Conservation (phyloP, 2,329 filamentous ascomycete genomes). For the Paecilomyces fulvus region DNA sequence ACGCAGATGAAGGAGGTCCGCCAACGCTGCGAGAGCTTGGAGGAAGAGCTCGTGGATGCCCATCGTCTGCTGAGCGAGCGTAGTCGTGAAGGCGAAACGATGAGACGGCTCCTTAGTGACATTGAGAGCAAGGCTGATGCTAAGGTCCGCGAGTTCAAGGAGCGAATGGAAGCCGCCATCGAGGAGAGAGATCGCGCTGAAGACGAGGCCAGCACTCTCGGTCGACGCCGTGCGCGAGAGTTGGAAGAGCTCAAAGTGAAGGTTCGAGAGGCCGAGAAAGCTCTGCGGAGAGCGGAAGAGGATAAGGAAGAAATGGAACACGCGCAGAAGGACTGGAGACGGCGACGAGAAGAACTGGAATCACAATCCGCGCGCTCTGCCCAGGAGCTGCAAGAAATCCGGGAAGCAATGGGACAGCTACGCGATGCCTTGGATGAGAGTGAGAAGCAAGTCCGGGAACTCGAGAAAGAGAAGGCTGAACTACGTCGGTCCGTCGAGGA, state of each 20-base stretch:
- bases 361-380: constrained; percentile 57
- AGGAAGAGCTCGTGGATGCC: constrained; percentile 85
- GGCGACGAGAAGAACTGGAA: constrained; percentile 68
- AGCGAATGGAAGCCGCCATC: constrained; percentile 79
- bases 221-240: constrained; percentile 69
- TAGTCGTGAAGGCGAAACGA: constrained; percentile 86
- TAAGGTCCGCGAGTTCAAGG: constrained; percentile 79
- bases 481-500: constrained; percentile 71
- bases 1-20: constrained; percentile 87
- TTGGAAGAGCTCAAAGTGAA: constrained; percentile 75
- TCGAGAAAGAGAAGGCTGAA: constrained; percentile 73
- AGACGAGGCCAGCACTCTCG: constrained; percentile 74
- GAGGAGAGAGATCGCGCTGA: constrained; percentile 90
- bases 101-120: constrained; percentile 80
- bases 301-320: constrained; percentile 72
- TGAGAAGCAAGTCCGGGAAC: constrained; percentile 73
- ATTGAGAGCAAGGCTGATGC: constrained; percentile 74
- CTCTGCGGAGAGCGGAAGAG: constrained; percentile 59
- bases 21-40: constrained; percentile 71
- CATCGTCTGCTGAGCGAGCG: constrained; percentile 80
- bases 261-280: constrained; percentile 72
- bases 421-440: constrained; percentile 76
- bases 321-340: constrained; percentile 65
- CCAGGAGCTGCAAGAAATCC: constrained; percentile 67
- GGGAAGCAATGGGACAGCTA: constrained; percentile 66